Conservation (phyloP, 2,329 filamentous ascomycete genomes). For the Fonsecaea multimorphosa region DNA sequence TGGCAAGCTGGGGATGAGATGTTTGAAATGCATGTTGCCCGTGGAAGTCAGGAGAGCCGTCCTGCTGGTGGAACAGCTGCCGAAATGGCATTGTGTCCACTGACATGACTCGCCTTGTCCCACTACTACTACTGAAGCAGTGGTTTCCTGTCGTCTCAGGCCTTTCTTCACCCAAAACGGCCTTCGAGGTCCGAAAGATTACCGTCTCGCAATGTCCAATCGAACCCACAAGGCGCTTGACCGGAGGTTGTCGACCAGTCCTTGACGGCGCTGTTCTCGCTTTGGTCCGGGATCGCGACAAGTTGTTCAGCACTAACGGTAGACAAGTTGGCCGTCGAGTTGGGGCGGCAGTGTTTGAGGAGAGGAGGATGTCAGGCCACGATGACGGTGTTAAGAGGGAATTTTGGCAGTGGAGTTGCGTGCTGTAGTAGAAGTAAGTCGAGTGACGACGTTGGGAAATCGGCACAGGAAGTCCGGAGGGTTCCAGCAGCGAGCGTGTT, state of each 20-base stretch:
- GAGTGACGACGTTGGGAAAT: slow-evolving; percentile 25
- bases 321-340: slow-evolving; percentile 1
- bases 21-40: slow-evolving; percentile 31
- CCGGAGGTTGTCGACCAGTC: slow-evolving; percentile 76
- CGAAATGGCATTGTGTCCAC: slow-evolving; percentile 33
- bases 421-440: slow-evolving; percentile 26
- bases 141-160: slow-evolving; percentile 4
- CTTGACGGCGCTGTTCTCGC: slow-evolving; percentile 98
- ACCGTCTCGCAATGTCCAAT: slow-evolving; percentile 5
- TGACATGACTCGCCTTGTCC: neutral
- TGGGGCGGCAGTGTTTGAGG: slow-evolving; percentile 22
- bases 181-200: slow-evolving; percentile 10
- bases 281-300: slow-evolving; percentile 70
- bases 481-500: neutral
- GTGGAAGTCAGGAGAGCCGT: slow-evolving; percentile 37
- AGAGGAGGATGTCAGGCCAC: slow-evolving; percentile 35
- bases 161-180: neutral
- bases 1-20: slow-evolving; percentile 32
- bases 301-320: slow-evolving; percentile 13
- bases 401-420: slow-evolving; percentile 26
- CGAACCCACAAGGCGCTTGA: neutral
- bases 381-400: slow-evolving; percentile 23
- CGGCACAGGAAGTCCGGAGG: slow-evolving; percentile 18
- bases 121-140: neutral
- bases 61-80: slow-evolving; percentile 24